Evolutionary conservation across 78 protist genomes (phyloP).

Genomic region (Diacronema lutheri): DNA sequence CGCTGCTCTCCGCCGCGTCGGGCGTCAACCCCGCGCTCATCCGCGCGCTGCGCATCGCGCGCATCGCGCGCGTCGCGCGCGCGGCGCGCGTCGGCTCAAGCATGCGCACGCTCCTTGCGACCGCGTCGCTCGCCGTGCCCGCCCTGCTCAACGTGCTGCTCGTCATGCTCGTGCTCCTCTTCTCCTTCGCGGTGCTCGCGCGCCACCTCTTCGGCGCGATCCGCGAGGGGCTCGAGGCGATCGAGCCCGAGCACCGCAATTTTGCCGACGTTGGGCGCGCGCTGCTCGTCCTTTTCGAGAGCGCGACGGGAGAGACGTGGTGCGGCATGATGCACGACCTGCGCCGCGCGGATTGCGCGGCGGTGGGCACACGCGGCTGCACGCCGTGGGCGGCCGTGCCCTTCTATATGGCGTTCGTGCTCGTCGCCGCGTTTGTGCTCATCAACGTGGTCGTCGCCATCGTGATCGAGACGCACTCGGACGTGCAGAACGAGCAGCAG

Average conservation of each 20-base stretch:
- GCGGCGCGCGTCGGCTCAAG: not conserved
- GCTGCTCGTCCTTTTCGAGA: not conserved
- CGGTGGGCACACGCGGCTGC: not conserved
- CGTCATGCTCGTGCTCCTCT: conserved; percentile 23
- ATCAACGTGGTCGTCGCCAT: not conserved
- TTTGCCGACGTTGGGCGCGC: not conserved
- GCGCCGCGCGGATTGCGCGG: no score
- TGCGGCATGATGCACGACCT: not conserved
- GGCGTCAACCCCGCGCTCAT: not conserved
- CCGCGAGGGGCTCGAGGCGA: not conserved
- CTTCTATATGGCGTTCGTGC: not conserved
- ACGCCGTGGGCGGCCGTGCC: not conserved
- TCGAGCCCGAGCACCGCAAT: not conserved
- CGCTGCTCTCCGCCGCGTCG: not conserved
- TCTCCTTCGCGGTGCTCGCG: conserved; percentile 1
- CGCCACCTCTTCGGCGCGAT: not conserved
- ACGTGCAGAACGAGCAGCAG: no score
- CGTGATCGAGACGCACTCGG: not conserved
- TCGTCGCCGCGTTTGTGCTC: not conserved
- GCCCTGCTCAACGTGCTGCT: conserved; percentile 22
- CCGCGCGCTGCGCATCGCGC: not conserved
- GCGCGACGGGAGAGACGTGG: not conserved
- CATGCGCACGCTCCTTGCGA: conserved; percentile 3
- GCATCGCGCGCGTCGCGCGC: not conserved
- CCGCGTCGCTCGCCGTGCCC: conserved; percentile 21